Conservation (phyloP, 2,329 filamentous ascomycete species). For the Botrytis tulipae region DNA sequence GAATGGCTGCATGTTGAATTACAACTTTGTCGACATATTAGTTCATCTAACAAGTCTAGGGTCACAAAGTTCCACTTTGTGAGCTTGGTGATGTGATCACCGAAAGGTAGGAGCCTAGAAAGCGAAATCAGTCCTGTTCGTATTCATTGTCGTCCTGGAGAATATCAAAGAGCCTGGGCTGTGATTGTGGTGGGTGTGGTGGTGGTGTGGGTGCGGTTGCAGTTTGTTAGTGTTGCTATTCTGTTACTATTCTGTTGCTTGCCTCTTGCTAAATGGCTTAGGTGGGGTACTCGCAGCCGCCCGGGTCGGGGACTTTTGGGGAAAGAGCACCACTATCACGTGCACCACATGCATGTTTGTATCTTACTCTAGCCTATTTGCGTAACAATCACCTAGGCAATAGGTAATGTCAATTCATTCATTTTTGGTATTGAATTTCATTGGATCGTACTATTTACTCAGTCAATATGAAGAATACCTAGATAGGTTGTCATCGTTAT, state of each 20-base stretch:
- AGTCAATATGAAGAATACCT: neutral
- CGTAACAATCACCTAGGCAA: neutral
- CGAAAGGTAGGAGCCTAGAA: neutral
- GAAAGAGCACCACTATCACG: conserved; percentile 6
- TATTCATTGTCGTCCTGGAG: neutral
- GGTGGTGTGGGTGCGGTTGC: neutral
- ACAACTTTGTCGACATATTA: too few species aligned
- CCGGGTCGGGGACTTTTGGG: neutral
- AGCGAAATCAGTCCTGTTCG: neutral
- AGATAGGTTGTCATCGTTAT: neutral
- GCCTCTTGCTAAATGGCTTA: neutral
- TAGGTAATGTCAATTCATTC: neutral
- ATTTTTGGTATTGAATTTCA: neutral
- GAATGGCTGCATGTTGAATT: neutral
- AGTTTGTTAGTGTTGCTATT: neutral
- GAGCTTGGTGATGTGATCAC: neutral
- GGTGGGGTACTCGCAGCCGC: neutral
- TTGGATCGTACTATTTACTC: neutral
- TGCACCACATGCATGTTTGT: neutral
- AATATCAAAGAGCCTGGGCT: neutral
- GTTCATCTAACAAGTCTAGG: neutral
- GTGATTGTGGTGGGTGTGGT: neutral
- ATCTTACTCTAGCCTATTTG: neutral
- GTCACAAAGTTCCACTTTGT: neutral
- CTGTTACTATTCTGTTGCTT: neutral